Base-by-base conservation (phyloP, 2,329 filamentous ascomycete genomes). In the Neophaeococcomyces aloes region DNA sequence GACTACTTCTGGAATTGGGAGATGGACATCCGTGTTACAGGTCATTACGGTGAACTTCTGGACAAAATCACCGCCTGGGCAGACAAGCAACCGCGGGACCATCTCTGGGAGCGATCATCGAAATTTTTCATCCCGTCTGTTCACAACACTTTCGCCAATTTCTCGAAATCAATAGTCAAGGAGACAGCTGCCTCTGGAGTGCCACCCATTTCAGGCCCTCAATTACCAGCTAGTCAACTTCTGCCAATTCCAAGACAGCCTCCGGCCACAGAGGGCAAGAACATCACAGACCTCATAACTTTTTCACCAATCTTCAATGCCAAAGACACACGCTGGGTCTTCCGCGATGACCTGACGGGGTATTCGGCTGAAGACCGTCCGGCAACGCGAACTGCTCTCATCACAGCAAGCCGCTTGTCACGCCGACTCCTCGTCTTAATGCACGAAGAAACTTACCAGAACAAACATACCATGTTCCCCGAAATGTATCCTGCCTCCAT, bases 291-390 rank as follows among this genome's bases (percentile, higher is more conserved):
- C 56, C 70, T 87, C 40, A 86, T 88, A 58, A 83, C 81, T 0
- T 74, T 87, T 53, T 84, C 86, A 59, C 83, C 83, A 0, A 71
- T 87, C 31, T 87, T 87, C 57, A 80, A 87, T 54, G 74, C 80
- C 0, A 71, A 78, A 7, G 67, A 74, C 42, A 86, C 81, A 3
- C 79, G 79, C 41, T 87, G 83, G 83, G 75, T 85, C 31, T 79
- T 86, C 45, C 69, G 75, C 3, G 70, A 79, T 48, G 81, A 86
- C 51, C 72, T 82, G 13, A 84, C 80, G 0, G 82, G 81, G 37
- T 86, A 86, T 63, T 59, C 52, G 17, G 50, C 56, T 15, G 60
- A 60, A 3, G 34, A 33, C 13, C 67, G 72, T 2, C 79, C 80
- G 0, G 81, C 83, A 0, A 79, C 82, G 14, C 75, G 83, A 31